These are phyloP conservation scores for Fistulifera solaris DNA, from an alignment of 108 stramenopile species.

Conservation along the genomic window DNA sequence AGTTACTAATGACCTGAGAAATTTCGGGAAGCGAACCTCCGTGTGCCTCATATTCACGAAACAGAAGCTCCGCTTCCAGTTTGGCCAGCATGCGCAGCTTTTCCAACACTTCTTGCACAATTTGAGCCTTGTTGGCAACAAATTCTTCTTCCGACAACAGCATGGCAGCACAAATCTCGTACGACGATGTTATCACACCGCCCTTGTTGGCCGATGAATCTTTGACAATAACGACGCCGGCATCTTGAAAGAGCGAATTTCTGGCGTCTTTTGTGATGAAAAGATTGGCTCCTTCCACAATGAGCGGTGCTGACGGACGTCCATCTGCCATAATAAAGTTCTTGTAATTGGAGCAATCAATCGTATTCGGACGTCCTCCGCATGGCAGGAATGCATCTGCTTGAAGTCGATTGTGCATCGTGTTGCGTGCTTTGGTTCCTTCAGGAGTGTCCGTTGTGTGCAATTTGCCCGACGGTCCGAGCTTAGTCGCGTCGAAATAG, in stretches of 20 bases:
- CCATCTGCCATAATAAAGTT: constrained; percentile 78
- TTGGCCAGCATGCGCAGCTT: constrained; percentile 77
- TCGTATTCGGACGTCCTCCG: constrained; percentile 94
- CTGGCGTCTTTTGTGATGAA: constrained; percentile 92
- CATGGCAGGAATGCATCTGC: constrained; percentile 96
- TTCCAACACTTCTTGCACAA: constrained; percentile 90
- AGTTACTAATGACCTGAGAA: constrained; percentile 80
- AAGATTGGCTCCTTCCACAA: constrained; percentile 97
- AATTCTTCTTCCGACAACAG: constrained; percentile 88
- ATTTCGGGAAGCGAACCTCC: constrained; percentile 70
- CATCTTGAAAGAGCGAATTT: constrained; percentile 82
- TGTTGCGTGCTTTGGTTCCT: constrained; percentile 89
- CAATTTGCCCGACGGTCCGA: constrained; percentile 58
- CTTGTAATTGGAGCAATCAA: constrained; percentile 83
- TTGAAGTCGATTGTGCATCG: constrained; percentile 93
- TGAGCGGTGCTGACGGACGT: constrained; percentile 75
- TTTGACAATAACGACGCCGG: constrained; percentile 93
- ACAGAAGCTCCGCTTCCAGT: constrained; percentile 91
- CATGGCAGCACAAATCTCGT: constrained; percentile 94
- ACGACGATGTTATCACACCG: constrained; percentile 95
- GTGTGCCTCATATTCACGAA: constrained; percentile 87
- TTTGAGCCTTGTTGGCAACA: constrained; percentile 82
- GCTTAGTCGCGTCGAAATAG: constrained; percentile 67
- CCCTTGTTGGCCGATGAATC: constrained; percentile 98
- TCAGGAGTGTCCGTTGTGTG: constrained; percentile 78